A percentile compares a stretch with the other conserved stretches of the same genome.
These are phyloP conservation scores for Albophoma yamanashiensis DNA, from an alignment of 2,329 filamentous ascomycete genomes.

Conservation along the genomic window DNA sequence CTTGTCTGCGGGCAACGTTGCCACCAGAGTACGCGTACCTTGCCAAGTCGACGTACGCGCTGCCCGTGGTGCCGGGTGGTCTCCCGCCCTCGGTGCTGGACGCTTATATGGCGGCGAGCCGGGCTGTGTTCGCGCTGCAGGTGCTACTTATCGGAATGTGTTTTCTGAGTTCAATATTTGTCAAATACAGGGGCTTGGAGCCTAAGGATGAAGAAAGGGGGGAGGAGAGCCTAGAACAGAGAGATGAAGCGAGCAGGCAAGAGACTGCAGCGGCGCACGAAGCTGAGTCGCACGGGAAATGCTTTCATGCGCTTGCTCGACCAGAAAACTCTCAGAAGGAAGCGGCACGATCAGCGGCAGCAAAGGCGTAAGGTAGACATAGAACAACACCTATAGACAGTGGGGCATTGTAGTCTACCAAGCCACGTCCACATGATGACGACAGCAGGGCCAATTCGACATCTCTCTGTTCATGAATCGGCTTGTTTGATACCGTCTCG, in stretches of 20 bases:
- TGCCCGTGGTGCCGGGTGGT: conserved; percentile 9
- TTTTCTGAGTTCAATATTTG: conserved; percentile 20
- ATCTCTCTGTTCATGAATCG: neutral
- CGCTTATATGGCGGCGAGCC: conserved; percentile 41
- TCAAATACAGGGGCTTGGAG: conserved; percentile 39
- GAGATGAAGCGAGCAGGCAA: neutral
- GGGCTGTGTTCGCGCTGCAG: conserved; percentile 45
- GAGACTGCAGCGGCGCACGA: neutral
- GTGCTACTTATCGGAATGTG: conserved; percentile 27
- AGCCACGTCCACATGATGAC: neutral
- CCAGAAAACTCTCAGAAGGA: neutral
- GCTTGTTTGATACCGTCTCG: neutral
- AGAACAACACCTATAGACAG: neutral
- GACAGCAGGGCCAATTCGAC: neutral
- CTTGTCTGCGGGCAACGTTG: conserved; percentile 13
- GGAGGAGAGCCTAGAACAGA: neutral
- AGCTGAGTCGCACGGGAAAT: neutral
- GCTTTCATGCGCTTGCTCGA: too few species aligned
- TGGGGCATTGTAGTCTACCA: neutral
- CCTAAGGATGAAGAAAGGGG: conserved; percentile 3
- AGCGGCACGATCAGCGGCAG: neutral
- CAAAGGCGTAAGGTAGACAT: too few species aligned
- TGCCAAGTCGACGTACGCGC: conserved; percentile 16
- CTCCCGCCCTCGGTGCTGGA: conserved; percentile 9
- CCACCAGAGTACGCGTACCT: conserved; percentile 14